Percentiles rank a stretch among this genome's conserved stretches.
These are phyloP conservation scores for Vaccinium corymbosum DNA, from an alignment of 148 eudicot species.

Conservation along the genomic window DNA sequence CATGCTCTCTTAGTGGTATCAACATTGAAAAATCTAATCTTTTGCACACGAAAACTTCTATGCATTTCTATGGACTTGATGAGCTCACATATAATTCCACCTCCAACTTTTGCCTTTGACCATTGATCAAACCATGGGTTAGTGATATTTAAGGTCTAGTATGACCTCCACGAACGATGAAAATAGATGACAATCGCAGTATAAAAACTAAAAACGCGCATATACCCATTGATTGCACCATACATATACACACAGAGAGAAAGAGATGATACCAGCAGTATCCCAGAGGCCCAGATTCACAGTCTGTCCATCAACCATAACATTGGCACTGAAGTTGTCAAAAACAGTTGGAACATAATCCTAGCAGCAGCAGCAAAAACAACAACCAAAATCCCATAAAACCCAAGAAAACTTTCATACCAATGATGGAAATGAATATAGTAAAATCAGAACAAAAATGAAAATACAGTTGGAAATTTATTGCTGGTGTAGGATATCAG, in stretches of 20 bases:
- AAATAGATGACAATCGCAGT: neutral
- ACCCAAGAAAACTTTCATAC: neutral
- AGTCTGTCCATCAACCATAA: slow-evolving; percentile 29
- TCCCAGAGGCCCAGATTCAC: slow-evolving; percentile 35
- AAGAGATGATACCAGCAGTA: slow-evolving; percentile 29
- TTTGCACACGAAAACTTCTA: neutral
- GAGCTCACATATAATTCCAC: neutral
- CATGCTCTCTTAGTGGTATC: neutral
- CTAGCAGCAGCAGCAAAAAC: neutral
- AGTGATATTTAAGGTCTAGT: neutral
- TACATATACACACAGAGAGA: neutral
- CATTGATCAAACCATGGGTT: slow-evolving; percentile 3
- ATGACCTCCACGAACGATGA: neutral
- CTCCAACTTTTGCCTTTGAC: slow-evolving; percentile 3
- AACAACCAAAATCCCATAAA: neutral
- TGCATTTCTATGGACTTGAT: neutral
- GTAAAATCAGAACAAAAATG: neutral
- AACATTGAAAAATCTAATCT: neutral
- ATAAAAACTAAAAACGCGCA: neutral
- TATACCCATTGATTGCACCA: neutral
- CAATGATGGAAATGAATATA: neutral
- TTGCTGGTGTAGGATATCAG: slow-evolving; percentile 40
- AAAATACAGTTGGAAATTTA: slow-evolving; percentile 30
- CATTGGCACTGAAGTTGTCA: slow-evolving; percentile 36
- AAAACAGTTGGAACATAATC: slow-evolving; percentile 36